phyloP scores from a whole-genome alignment of 768 basidiomycete genomes.

The Infundibulicybe gibba region DNA sequence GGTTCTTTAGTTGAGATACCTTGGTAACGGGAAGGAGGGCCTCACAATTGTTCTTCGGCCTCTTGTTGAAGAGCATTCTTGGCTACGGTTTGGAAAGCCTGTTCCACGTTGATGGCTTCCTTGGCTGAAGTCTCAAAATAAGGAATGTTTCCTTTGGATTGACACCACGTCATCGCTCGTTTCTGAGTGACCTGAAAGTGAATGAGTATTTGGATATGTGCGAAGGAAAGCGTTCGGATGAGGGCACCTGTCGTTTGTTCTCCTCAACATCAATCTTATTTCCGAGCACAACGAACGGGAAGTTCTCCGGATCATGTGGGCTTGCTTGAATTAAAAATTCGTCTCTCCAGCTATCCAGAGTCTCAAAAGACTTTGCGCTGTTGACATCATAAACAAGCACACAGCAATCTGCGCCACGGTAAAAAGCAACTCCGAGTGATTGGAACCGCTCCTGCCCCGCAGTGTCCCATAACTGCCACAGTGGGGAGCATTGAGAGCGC shows the following conservation, averaged over 20 bases:
- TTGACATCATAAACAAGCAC: constrained; percentile 99
- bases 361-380: constrained; percentile 97
- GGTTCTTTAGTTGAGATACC: too few species aligned
- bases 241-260: constrained; percentile 87
- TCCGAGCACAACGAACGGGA: constrained; percentile 98
- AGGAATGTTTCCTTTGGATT: constrained; percentile 98
- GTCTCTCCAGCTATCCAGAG: constrained; percentile 98
- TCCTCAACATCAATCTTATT: constrained; percentile 99
- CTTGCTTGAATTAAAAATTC: constrained; percentile 99
- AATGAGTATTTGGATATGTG: neutral
- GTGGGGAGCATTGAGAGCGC: neutral
- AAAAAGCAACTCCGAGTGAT: constrained; percentile 97
- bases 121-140: constrained; percentile 99
- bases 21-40: constrained; percentile 1
- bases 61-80: constrained; percentile 99
- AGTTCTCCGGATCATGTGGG: constrained; percentile 99
- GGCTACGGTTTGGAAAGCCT: constrained; percentile 99
- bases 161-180: constrained; percentile 99
- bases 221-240: neutral
- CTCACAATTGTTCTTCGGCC: constrained; percentile 91
- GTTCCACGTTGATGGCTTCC: constrained; percentile 99
- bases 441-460: constrained; percentile 99
- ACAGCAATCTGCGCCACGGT: constrained; percentile 98
- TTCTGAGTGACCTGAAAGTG: constrained; percentile 90
- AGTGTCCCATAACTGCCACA: constrained; percentile 90